phyloP scores from a whole-genome alignment of 139 green algal species.

The Pleodorina starrii region DNA sequence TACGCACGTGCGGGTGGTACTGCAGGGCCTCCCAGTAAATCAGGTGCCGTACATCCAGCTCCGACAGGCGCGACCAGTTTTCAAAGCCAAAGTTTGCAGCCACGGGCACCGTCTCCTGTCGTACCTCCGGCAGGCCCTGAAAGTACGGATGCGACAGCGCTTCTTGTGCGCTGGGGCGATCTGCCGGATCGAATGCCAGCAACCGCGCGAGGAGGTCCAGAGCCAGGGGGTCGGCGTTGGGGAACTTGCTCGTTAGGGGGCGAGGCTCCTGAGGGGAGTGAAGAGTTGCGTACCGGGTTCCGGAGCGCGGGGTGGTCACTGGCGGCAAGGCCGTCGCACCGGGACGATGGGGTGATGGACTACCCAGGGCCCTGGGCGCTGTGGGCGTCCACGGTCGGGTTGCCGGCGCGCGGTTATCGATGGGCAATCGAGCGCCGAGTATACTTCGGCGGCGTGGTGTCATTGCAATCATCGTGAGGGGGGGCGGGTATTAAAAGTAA shows the following conservation, averaged over 20 bases:
- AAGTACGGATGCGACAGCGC: conserved; percentile 88
- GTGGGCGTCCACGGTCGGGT: too few relatives aligned
- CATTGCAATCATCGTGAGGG: too few relatives aligned
- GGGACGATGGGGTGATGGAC: too few relatives aligned
- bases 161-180: conserved; percentile 77
- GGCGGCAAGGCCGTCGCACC: too few relatives aligned
- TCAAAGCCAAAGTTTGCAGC: conserved; percentile 58
- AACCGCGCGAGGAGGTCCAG: conserved; percentile 76
- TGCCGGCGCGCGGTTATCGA: too few relatives aligned
- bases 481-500: too few relatives aligned
- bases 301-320: too few relatives aligned
- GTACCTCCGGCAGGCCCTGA: conserved; percentile 31
- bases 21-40: conserved; percentile 62
- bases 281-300: too few relatives aligned
- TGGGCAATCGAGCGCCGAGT: too few relatives aligned
- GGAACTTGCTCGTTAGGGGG: conserved; percentile 53
- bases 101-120: conserved; percentile 19
- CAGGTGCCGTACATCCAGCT: conserved; percentile 50
- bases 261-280: neutral
- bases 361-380: too few relatives aligned
- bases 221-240: conserved; percentile 64
- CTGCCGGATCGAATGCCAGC: conserved; percentile 81
- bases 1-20: conserved; percentile 38
- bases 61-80: conserved; percentile 3
- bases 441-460: too few relatives aligned